These are phyloP conservation scores for Alloteropsis semialata DNA, from an alignment of 176 grass and related monocot species.

Conservation along the genomic window DNA sequence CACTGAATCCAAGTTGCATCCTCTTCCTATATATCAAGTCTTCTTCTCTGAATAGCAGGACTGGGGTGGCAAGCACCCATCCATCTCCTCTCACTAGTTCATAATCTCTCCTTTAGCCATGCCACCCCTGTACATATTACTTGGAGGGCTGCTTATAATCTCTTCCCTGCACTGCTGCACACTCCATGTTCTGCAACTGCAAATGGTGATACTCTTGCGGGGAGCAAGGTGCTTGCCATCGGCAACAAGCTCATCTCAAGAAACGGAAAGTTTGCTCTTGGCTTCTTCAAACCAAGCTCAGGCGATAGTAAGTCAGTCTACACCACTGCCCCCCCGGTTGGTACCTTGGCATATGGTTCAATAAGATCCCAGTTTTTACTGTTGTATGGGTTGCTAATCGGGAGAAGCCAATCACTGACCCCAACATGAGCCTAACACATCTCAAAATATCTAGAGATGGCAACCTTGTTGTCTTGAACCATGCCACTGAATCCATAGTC, in stretches of 20 bases:
- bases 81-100: too few relatives aligned
- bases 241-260: constrained; percentile 21
- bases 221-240: neutral
- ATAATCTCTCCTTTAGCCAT: neutral
- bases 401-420: neutral
- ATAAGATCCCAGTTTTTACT: neutral
- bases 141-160: neutral
- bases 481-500: neutral
- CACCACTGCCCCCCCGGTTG: neutral
- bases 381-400: neutral
- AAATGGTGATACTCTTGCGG: neutral
- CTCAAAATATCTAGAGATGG: neutral
- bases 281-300: constrained; percentile 34
- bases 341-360: neutral
- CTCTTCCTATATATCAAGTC: too few relatives aligned
- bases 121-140: neutral
- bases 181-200: neutral
- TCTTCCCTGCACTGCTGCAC: neutral
- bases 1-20: too few relatives aligned
- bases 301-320: neutral
- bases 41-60: too few relatives aligned
- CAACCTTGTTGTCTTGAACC: neutral
- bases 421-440: neutral
- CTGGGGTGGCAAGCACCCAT: too few relatives aligned
- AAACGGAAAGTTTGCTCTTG: constrained; percentile 35